Evolutionary conservation across 495 filamentous ascomycete species (phyloP).

Genomic region (Aspergillus affinis): DNA sequence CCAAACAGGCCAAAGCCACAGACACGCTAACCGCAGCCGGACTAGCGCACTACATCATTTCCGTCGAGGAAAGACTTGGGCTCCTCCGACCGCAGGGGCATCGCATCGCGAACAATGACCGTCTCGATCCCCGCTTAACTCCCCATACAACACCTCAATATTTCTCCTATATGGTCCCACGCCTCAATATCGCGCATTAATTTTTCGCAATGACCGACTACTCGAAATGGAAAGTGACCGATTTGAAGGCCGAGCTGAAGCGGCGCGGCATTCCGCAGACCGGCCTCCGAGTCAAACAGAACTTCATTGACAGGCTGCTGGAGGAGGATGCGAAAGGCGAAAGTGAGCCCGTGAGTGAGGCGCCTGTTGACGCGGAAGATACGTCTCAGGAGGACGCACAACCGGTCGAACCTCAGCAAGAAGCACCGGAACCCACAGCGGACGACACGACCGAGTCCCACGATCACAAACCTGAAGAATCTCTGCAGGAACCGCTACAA

Average conservation of each 20-base stretch:
- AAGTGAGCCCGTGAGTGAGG: slow-evolving; percentile 15
- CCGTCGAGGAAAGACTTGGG: slow-evolving; percentile 6
- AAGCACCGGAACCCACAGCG: slow-evolving; percentile 5
- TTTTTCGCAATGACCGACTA: slow-evolving; percentile 47
- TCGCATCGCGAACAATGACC: slow-evolving; percentile 28
- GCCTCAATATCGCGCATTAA: neutral
- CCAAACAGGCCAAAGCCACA: neutral
- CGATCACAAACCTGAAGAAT: slow-evolving; percentile 18
- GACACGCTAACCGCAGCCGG: slow-evolving; percentile 7
- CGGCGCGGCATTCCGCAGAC: slow-evolving; percentile 51
- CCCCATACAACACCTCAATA: slow-evolving; percentile 8
- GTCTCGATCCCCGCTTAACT: slow-evolving; percentile 14
- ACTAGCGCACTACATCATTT: slow-evolving; percentile 32
- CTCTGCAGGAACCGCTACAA: slow-evolving; percentile 11
- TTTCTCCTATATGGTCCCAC: slow-evolving; percentile 1
- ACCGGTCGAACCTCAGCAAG: slow-evolving; percentile 7
- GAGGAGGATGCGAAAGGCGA: slow-evolving; percentile 41
- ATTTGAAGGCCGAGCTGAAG: slow-evolving; percentile 54
- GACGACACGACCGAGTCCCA: slow-evolving; percentile 6
- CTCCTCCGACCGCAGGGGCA: slow-evolving; percentile 22
- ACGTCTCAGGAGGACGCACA: slow-evolving; percentile 16
- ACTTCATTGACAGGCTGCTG: slow-evolving; percentile 46
- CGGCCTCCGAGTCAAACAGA: slow-evolving; percentile 49
- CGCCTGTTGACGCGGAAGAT: slow-evolving; percentile 16
- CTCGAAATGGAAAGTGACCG: slow-evolving; percentile 53